Evolutionary conservation across 805 yeast genomes (phyloP).

Genomic region (Ogataea nonfermentans): DNA sequence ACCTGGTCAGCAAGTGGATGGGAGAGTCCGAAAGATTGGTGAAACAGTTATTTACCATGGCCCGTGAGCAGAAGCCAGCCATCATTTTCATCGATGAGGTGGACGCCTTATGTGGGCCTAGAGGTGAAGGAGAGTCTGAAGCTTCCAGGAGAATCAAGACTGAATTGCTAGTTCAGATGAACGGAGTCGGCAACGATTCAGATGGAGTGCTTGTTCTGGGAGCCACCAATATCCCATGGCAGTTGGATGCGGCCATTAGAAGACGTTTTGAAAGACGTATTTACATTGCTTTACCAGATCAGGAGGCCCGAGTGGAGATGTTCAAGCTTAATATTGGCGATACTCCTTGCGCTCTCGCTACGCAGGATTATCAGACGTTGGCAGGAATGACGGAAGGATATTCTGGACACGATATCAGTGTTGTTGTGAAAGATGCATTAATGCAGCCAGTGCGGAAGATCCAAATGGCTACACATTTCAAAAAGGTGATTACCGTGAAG

Average conservation of each 20-base stretch:
- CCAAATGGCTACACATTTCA: conserved; percentile 95
- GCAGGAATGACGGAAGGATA: conserved; percentile 97
- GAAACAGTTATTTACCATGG: conserved; percentile 92
- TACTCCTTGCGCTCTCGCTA: conserved; percentile 76
- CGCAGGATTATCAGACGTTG: conserved; percentile 70
- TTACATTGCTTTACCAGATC: conserved; percentile 91
- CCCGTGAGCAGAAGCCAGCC: conserved; percentile 92
- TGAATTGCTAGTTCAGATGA: conserved; percentile 95
- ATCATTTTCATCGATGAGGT: conserved; percentile 97
- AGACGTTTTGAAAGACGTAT: conserved; percentile 95
- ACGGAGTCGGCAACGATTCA: conserved; percentile 96
- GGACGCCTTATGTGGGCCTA: conserved; percentile 95
- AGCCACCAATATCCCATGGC: conserved; percentile 99
- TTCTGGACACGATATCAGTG: conserved; percentile 96
- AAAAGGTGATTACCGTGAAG: conserved; percentile 47
- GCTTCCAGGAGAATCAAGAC: conserved; percentile 96
- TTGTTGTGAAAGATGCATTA: conserved; percentile 93
- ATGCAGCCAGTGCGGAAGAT: conserved; percentile 98
- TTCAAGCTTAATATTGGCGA: conserved; percentile 90
- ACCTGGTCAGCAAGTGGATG: conserved; percentile 98
- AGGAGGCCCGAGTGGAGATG: conserved; percentile 90
- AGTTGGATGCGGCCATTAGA: conserved; percentile 93
- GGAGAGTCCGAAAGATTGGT: conserved; percentile 97
- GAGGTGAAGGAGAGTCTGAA: conserved; percentile 98
- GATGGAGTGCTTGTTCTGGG: conserved; percentile 92